Evolutionary conservation across 2,329 filamentous ascomycete species (phyloP).

Genomic region (Xylariaceae sp.): DNA sequence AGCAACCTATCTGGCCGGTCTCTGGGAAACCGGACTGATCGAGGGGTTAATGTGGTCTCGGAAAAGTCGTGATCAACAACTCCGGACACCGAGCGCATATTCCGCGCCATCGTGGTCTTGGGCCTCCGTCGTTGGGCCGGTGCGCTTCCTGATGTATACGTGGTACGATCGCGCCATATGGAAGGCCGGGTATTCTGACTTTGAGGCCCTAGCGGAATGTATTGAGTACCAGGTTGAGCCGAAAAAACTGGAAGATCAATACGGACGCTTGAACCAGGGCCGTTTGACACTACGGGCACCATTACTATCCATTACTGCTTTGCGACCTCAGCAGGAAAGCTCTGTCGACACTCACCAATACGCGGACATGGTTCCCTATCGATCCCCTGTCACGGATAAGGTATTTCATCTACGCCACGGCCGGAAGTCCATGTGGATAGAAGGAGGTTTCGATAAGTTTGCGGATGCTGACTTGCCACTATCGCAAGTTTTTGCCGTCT

Average conservation of each 20-base stretch:
- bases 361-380: conserved; percentile 5
- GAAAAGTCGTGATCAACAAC: background rate
- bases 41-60: conserved; percentile 28
- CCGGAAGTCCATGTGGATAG: conserved; percentile 22
- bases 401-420: conserved; percentile 12
- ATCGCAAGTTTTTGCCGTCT: conserved; percentile 10
- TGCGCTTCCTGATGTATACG: conserved; percentile 28
- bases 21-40: conserved; percentile 32
- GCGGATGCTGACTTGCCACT: background rate
- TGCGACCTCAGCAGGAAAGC: background rate
- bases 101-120: conserved; percentile 36
- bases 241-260: background rate
- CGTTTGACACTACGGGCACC: background rate
- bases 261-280: background rate
- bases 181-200: conserved; percentile 25
- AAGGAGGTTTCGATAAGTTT: conserved; percentile 26
- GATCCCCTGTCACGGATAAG: conserved; percentile 9
- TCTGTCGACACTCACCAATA: background rate
- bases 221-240: conserved; percentile 13
- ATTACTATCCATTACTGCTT: background rate
- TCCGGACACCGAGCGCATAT: conserved; percentile 8
- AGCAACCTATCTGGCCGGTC: conserved; percentile 31
- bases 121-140: conserved; percentile 28
- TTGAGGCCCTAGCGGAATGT: conserved; percentile 24
- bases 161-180: conserved; percentile 29